These are phyloP conservation scores for Inonotus obliquus DNA, from an alignment of 1,284 basidiomycete genomes.

Conservation along the genomic window DNA sequence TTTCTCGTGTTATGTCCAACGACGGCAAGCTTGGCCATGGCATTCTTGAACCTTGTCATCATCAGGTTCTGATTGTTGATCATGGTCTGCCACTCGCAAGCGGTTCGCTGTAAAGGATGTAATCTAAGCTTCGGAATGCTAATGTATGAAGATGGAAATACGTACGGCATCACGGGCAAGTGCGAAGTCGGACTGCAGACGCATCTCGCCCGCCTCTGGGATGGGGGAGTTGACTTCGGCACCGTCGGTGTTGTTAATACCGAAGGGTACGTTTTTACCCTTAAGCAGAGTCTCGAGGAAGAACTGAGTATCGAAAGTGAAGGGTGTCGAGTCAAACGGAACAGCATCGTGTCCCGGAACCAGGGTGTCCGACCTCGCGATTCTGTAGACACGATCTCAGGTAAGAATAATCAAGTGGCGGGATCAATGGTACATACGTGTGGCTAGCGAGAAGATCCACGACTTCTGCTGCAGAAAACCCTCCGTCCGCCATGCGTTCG, in stretches of 20 bases:
- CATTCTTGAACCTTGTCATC: conserved; percentile 17
- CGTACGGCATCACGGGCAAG: conserved; percentile 18
- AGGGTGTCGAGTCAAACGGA: conserved; percentile 22
- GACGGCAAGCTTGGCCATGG: conserved; percentile 19
- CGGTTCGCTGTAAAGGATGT: conserved; percentile 13
- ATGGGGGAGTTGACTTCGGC: conserved; percentile 11
- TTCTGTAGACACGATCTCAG: background rate
- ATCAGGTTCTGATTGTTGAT: conserved; percentile 18
- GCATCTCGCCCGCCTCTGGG: conserved; percentile 12
- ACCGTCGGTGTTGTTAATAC: conserved; percentile 5
- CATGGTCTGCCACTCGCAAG: conserved; percentile 20
- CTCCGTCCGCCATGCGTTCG: conserved; percentile 22
- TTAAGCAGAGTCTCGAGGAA: conserved; percentile 21
- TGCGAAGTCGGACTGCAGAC: conserved; percentile 17
- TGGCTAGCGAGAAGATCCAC: conserved; percentile 26
- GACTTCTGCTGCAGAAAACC: conserved; percentile 29
- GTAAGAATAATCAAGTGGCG: background rate
- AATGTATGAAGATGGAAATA: background rate
- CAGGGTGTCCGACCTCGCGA: conserved; percentile 20
- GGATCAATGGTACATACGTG: background rate
- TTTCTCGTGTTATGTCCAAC: conserved; percentile 16
- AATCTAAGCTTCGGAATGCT: background rate
- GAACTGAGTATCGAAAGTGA: conserved; percentile 22
- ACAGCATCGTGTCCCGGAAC: conserved; percentile 14
- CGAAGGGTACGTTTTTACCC: conserved; percentile 18